Evolutionary conservation across 768 basidiomycete genomes (phyloP).

Genomic region (Kockovaella imperatae): DNA sequence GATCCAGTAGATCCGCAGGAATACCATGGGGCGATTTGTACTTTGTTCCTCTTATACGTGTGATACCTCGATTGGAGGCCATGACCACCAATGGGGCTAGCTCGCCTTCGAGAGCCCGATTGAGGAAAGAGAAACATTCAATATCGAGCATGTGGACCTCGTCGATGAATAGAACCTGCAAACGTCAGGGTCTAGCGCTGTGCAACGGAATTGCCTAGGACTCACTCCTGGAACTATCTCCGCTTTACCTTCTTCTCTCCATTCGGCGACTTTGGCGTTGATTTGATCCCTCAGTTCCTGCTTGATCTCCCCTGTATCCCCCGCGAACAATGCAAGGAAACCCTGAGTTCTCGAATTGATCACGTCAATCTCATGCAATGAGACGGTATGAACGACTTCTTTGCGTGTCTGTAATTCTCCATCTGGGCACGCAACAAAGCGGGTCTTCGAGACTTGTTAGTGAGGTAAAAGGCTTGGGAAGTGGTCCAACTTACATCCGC

Average conservation of each 20-base stretch:
- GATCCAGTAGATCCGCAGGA: conserved; percentile 86
- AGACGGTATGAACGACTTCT: conserved; percentile 95
- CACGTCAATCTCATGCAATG: conserved; percentile 96
- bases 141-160: conserved; percentile 99
- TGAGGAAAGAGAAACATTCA: conserved; percentile 97
- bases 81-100: conserved; percentile 93
- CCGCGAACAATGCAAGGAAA: conserved; percentile 72
- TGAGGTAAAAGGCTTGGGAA: too few relatives aligned
- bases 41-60: conserved; percentile 88
- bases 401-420: conserved; percentile 97
- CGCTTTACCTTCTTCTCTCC: conserved; percentile 97
- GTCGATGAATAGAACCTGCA: conserved; percentile 91
- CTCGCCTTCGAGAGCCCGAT: conserved; percentile 88
- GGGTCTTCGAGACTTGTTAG: conserved; percentile 57
- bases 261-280: conserved; percentile 91
- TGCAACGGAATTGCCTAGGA: conserved; percentile 13
- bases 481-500: conserved; percentile 71
- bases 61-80: conserved; percentile 94
- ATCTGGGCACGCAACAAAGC: conserved; percentile 95
- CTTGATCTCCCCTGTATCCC: conserved; percentile 98
- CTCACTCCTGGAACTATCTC: conserved; percentile 90
- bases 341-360: conserved; percentile 99
- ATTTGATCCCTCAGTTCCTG: conserved; percentile 93
- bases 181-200: neutral
- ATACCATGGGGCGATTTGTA: conserved; percentile 91